Evolutionary conservation across 1,139 yeast species (phyloP), one percentile per base, ranked within the genome.

Genomic region (Lodderomyces parapsilosis): DNA sequence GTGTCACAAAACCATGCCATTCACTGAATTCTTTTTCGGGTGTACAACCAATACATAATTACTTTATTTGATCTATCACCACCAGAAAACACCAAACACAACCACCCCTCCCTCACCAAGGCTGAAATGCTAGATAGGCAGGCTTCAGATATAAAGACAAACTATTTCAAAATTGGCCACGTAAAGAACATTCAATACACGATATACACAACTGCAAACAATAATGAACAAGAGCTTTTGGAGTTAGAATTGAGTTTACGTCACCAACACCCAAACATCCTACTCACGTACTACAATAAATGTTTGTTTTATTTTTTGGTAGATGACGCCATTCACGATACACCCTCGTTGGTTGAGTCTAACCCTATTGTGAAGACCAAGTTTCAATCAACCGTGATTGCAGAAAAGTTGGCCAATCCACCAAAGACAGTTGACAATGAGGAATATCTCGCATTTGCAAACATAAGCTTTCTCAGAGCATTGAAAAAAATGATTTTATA

Each of bases 241-340:
- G 85, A 82, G 49, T 74, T 83, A 40, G 91, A 84, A 56, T 66
- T 84, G 33, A 60, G 67, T 24, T 65, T 84, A 41, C 66, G 91
- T 42, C 69, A 71, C 49, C 62, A 70, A 28, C 60, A 77, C 47
- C 80, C 85, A 2, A 67, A 68, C 40, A 74, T 77, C 7, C 62
- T 85, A 36, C 73, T 82, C 5, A 77, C 83, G 11, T 72, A 82
- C 45, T 74, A 80, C 54, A 78, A 83, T 49, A 80, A 81, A 50
- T 82, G 80, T 43, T 63, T 85, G 9, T 85, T 85, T 77, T 70
- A 80, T 41, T 73, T 71, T 49, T 56, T 56, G 24, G 77, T 85
- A 48, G 69, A 75, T 48, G 65, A 76, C 43, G 62, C 65, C 10
- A 15, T 17, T 15, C 33, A 30, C 3, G 15, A 17, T 9, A 18